phyloP scores from a whole-genome alignment of 164 flowering plant species.

The Magnolia kwangsiensis region DNA sequence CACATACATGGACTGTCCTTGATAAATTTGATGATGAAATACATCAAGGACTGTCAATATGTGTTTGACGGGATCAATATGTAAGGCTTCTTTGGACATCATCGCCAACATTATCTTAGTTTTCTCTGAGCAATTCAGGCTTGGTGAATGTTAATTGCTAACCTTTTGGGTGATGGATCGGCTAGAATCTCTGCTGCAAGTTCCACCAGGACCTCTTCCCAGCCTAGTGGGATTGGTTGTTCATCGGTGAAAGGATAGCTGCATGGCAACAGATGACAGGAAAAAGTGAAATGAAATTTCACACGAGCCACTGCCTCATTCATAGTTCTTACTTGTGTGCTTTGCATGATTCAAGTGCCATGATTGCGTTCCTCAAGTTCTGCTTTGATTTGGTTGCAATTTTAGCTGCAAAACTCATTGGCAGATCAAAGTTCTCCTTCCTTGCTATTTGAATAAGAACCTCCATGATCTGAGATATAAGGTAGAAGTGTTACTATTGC shows the following conservation, averaged over 20 bases:
- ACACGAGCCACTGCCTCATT: not conserved
- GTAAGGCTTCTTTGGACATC: not conserved
- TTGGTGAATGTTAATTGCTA: not conserved
- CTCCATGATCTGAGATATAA: slow-evolving; percentile 47
- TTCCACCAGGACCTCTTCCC: slow-evolving; percentile 68
- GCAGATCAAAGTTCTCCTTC: slow-evolving; percentile 58
- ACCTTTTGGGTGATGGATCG: slow-evolving; percentile 60
- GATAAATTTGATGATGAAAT: not conserved
- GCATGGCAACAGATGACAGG: slow-evolving; percentile 13
- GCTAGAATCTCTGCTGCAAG: slow-evolving; percentile 55
- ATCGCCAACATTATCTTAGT: not conserved
- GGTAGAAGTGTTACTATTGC: not conserved
- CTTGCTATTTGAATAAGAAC: slow-evolving; percentile 59
- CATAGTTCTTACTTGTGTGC: slow-evolving; percentile 50
- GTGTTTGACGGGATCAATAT: not conserved
- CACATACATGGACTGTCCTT: not conserved
- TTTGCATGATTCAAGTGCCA: slow-evolving; percentile 87
- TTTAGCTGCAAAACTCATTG: slow-evolving; percentile 60
- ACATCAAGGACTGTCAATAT: too few species aligned
- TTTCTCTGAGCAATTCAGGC: not conserved
- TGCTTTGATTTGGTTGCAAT: slow-evolving; percentile 68
- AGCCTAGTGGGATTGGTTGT: slow-evolving; percentile 71
- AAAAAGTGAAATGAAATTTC: not conserved
- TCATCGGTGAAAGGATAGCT: slow-evolving; percentile 74
- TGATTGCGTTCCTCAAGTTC: slow-evolving; percentile 63